Evolutionary conservation across 2,329 filamentous ascomycete genomes (phyloP), one percentile per base, ranked within the genome.

Genomic region (Aspergillus thermomutatus): DNA sequence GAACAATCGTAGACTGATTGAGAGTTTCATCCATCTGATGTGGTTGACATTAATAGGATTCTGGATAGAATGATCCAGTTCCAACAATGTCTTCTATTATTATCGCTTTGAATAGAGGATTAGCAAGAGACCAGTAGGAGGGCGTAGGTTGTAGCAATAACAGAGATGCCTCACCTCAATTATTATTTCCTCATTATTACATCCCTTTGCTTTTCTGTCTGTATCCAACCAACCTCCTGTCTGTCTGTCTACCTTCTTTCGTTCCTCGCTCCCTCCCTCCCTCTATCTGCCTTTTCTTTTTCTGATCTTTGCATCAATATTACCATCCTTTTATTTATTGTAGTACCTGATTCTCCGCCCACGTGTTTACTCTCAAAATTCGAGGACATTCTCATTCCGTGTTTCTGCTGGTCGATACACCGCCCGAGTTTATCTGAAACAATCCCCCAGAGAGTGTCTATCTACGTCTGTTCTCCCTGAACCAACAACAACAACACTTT

Each of bases 381-480:
- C 23, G 51, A 46, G 46, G 50, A 49, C 31, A 37, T 14, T 31
- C 45, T 51, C 9, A 46, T 49, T 49, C 48, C n/a, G 46, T 21
- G 19, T 49, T 50, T 43, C 53, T 37, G 53, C 37, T 45, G 23
- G 34, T n/a, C n/a, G n/a, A n/a, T 40, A 50, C 43, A 31, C 43
- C 40, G 49, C 26, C 41, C 47, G 49, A 55, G 53, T 55, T 50
- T 51, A 51, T 51, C 52, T 57, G 52, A 57, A 57, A 48, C 55
- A 54, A 4, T 40, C 37, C 27, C 25, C 47, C 52, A 54, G 37
- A 43, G 45, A 49, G 47, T 45, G 34, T 54, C 49, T 49, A 17
- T 14, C 17, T 14, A 37, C 31, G 17, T 37, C 31, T 37, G 14
- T 37, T 37, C 14, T 37, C 31, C 31, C 31, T 17, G 14, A 37